A percentile compares a stretch with the other conserved stretches of the same genome.
Conservation (phyloP, 345 rosid genomes). For the Camelina neglecta region DNA sequence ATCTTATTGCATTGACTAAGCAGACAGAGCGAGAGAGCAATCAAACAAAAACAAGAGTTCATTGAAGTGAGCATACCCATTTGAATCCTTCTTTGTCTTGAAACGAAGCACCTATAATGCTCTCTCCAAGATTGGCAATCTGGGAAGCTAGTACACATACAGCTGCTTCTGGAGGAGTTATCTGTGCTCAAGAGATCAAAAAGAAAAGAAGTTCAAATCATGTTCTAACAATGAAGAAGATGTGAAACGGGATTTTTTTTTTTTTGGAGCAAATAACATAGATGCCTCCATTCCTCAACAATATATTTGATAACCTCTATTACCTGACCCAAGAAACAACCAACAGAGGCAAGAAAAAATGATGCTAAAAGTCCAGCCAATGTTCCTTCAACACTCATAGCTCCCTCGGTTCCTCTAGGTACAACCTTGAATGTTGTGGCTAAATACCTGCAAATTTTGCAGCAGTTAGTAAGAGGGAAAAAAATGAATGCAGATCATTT, state of each 20-base stretch:
- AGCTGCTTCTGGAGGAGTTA: slow-evolving; percentile 66
- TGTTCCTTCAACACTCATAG: slow-evolving; percentile 95
- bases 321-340: slow-evolving; percentile 79
- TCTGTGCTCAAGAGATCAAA: slow-evolving; percentile 50
- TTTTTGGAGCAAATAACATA: background rate
- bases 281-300: background rate
- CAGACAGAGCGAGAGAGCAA: slow-evolving; percentile 12
- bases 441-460: slow-evolving; percentile 55
- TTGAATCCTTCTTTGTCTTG: slow-evolving; percentile 89
- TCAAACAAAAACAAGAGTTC: background rate
- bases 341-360: slow-evolving; percentile 65
- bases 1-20: background rate
- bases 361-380: slow-evolving; percentile 87
- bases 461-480: slow-evolving; percentile 3
- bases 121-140: slow-evolving; percentile 93
- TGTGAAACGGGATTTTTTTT: background rate
- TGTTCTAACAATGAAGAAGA: background rate
- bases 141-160: slow-evolving; percentile 90
- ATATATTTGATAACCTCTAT: slow-evolving; percentile 12
- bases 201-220: background rate
- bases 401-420: slow-evolving; percentile 98
- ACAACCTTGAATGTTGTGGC: slow-evolving; percentile 86
- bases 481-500: slow-evolving; percentile 3
- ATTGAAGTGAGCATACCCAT: slow-evolving; percentile 64
- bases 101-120: slow-evolving; percentile 82